phyloP scores from a whole-genome alignment of 2,329 filamentous ascomycete genomes.

The Fusarium dlaminii region DNA sequence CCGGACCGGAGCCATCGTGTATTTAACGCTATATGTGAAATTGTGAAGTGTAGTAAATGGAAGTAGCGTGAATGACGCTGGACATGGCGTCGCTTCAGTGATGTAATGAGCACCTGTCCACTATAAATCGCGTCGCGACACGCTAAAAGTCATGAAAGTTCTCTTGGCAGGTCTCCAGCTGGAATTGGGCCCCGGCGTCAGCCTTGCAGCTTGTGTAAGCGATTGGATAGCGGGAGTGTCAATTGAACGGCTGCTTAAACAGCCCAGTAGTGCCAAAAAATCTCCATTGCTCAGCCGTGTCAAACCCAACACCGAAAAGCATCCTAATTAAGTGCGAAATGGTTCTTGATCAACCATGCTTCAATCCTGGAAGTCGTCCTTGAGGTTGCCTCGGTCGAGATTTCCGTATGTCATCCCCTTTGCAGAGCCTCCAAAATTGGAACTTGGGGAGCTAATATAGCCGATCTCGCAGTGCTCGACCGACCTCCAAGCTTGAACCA shows the following conservation, averaged over 20 bases:
- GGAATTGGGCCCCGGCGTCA: conserved; percentile 15
- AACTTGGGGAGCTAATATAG: conserved; percentile 30
- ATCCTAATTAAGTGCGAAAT: conserved; percentile 38
- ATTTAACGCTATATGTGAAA: neutral
- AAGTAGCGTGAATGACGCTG: neutral
- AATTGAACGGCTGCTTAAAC: conserved; percentile 16
- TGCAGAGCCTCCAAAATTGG: neutral
- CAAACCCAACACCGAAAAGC: conserved; percentile 2
- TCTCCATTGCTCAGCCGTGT: conserved; percentile 33
- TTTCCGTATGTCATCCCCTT: conserved; percentile 67
- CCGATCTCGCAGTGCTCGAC: conserved; percentile 57
- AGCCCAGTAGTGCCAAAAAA: conserved; percentile 34
- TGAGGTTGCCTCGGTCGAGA: conserved; percentile 78
- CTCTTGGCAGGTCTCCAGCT: neutral
- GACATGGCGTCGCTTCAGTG: conserved; percentile 13
- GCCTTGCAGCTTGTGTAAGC: conserved; percentile 40
- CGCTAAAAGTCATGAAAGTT: conserved; percentile 23
- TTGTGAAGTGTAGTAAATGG: neutral
- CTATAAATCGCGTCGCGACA: conserved; percentile 26
- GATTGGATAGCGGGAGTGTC: neutral
- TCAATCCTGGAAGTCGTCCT: conserved; percentile 77
- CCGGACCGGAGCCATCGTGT: conserved; percentile 82
- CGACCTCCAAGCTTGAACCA: conserved; percentile 58
- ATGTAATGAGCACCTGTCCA: conserved; percentile 34
- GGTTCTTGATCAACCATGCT: conserved; percentile 49